A percentile compares a stretch with the other conserved stretches of the same genome.
phyloP scores from a whole-genome alignment of 345 rosid species.

The Salix purpurea region DNA sequence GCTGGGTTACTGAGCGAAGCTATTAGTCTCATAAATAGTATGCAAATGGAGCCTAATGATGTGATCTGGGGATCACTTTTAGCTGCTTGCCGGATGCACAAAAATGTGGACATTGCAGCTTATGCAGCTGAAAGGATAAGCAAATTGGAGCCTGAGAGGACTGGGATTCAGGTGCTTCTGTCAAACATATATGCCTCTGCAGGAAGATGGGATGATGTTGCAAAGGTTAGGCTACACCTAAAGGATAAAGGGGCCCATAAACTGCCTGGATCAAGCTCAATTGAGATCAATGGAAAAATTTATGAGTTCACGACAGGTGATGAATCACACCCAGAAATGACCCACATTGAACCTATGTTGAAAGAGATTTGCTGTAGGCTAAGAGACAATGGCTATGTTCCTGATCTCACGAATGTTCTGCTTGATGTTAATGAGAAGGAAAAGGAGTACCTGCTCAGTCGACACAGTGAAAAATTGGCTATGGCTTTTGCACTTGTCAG shows the following conservation, averaged over 20 bases:
- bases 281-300: conserved; percentile 36
- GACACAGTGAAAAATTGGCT: conserved; percentile 65
- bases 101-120: conserved; percentile 44
- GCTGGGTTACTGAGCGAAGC: conserved; percentile 59
- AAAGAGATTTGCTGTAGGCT: conserved; percentile 39
- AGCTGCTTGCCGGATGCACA: conserved; percentile 55
- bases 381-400: conserved; percentile 42
- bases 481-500: conserved; percentile 50
- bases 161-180: conserved; percentile 49
- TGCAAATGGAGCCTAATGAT: conserved; percentile 61
- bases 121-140: conserved; percentile 48
- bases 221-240: conserved; percentile 51
- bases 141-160: conserved; percentile 32
- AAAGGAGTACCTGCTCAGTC: conserved; percentile 42
- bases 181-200: conserved; percentile 58
- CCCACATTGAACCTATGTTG: conserved; percentile 40
- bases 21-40: conserved; percentile 37
- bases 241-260: conserved; percentile 52
- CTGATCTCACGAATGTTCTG: conserved; percentile 45
- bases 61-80: conserved; percentile 64
- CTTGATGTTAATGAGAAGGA: conserved; percentile 57
- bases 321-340: conserved; percentile 52
- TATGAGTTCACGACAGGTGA: conserved; percentile 57
- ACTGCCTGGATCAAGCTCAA: conserved; percentile 50
- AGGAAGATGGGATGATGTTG: conserved; percentile 55